phyloP scores from a whole-genome alignment of 768 basidiomycete species.

The Gymnopilus junonius region DNA sequence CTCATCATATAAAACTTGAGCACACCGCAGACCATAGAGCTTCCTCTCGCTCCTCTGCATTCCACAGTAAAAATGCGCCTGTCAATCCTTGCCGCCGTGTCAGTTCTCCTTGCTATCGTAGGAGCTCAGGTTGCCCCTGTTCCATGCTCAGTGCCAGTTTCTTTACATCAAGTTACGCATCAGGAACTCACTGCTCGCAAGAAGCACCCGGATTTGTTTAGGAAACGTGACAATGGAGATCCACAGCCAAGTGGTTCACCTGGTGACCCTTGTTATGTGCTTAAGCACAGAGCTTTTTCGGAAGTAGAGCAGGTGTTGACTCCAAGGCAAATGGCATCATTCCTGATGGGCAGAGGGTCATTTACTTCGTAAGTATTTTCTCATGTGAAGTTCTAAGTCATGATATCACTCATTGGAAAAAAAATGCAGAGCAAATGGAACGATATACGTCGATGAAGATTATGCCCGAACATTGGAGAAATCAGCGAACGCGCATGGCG shows the following conservation, averaged over 20 bases:
- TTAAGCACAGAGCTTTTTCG: not conserved
- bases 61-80: not conserved
- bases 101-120: not conserved
- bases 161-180: slow-evolving; percentile 9
- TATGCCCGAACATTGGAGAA: not conserved
- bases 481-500: not conserved
- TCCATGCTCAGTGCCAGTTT: not conserved
- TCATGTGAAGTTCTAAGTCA: not conserved
- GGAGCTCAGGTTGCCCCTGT: not conserved
- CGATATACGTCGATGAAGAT: slow-evolving; percentile 11
- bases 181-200: slow-evolving; percentile 10
- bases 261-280: not conserved
- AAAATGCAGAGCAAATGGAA: slow-evolving; percentile 13
- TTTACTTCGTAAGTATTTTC: slow-evolving; percentile 14
- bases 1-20: not conserved
- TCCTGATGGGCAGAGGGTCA: slow-evolving; percentile 14
- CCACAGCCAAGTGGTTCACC: not conserved
- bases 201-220: slow-evolving; percentile 15
- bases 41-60: not conserved
- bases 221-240: slow-evolving; percentile 10
- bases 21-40: not conserved
- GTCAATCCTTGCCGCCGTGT: not conserved
- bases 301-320: slow-evolving; percentile 13
- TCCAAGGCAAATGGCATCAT: slow-evolving; percentile 12
- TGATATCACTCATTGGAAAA: not conserved